Percentiles rank a stretch among this genome's conserved stretches.
phyloP scores from a whole-genome alignment of 1,284 basidiomycete species.

The Cutaneotrichosporon sp. region DNA sequence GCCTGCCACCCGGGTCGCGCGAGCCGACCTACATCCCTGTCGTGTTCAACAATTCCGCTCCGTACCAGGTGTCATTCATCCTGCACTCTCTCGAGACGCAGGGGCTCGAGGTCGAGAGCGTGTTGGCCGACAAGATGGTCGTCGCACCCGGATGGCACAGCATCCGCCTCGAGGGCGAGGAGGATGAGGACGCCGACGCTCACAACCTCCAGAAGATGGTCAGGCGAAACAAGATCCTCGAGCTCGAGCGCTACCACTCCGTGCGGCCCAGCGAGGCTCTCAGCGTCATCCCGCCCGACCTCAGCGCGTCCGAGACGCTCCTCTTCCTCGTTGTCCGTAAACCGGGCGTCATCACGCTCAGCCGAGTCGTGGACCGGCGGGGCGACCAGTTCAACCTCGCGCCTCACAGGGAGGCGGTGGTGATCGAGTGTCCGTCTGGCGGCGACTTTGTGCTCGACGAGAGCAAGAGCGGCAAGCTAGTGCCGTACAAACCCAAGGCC shows the following conservation, averaged over 20 bases:
- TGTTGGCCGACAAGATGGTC: slow-evolving; percentile 34
- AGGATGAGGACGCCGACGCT: slow-evolving; percentile 64
- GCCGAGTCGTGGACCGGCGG: slow-evolving; percentile 68
- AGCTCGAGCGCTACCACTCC: slow-evolving; percentile 53
- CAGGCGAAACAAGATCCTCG: slow-evolving; percentile 37
- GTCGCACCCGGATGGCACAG: slow-evolving; percentile 25
- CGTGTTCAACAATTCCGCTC: slow-evolving; percentile 86
- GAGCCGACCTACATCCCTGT: slow-evolving; percentile 49
- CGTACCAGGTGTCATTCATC: slow-evolving; percentile 70
- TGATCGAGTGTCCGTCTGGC: slow-evolving; percentile 78
- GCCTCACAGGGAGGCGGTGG: slow-evolving; percentile 63
- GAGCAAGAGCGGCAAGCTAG: slow-evolving; percentile 19
- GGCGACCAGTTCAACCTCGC: slow-evolving; percentile 64
- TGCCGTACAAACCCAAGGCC: slow-evolving; percentile 46
- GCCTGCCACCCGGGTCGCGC: slow-evolving; percentile 41
- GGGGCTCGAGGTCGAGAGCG: slow-evolving; percentile 26
- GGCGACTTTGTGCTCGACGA: slow-evolving; percentile 35
- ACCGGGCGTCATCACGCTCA: slow-evolving; percentile 70
- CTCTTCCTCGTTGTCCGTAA: slow-evolving; percentile 68
- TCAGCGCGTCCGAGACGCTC: slow-evolving; percentile 71
- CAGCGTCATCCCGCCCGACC: slow-evolving; percentile 43
- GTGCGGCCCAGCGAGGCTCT: slow-evolving; percentile 44
- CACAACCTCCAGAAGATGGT: slow-evolving; percentile 52
- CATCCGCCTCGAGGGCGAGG: slow-evolving; percentile 33
- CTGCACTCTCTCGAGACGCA: slow-evolving; percentile 65